Base-by-base conservation (phyloP, 139 green algal species). In the Volvox africanus region DNA sequence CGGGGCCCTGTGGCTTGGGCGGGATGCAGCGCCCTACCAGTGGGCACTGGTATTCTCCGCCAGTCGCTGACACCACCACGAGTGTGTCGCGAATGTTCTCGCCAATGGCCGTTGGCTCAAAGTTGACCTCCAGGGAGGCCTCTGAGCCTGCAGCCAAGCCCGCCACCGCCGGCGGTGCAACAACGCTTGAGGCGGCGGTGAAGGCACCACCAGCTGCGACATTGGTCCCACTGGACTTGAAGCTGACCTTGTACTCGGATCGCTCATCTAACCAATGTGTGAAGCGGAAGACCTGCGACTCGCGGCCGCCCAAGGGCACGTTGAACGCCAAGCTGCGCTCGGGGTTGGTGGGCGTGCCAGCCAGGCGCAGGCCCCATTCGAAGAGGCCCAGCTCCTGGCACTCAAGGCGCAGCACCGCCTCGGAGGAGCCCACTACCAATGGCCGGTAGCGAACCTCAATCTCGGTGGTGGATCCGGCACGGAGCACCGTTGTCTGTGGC, bases 1-100 rank as follows among this genome's bases (percentile, higher is more conserved):
- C 84, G 16, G 96, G 96, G 17, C 97, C 97, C 19, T 97, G 95
- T 24, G 97, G 96, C 91, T 96, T 97, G 73, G 97, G 96, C 30
- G 94, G 92, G 65, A 97, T 81, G 90, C 95, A 97, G 44, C 93
- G 93, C 14, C 96, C 97, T 61, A 95, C 73, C 68, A 98, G 91
- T 24, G 96, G 96, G 75, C 93, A 95, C 85, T 95, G 85, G 93
- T 96, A 98, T 82, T 96, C 89, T 3, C 96, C 96, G 24, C 88
- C 96, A 19, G 82, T 89, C 5, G 84, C n/a, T 9, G 90, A 94
- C 61, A 35, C 80, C 16, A 98, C 88, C 3, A 96, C 26, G 44
- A 98, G 89, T 73, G 88, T 92, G 89, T 98, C 96, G 2, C 92
- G 88, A 37, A 96, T 91, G 68, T 88, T 92, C 88, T 98, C 96